A percentile compares a stretch with the other conserved stretches of the same genome.
phyloP scores from a whole-genome alignment of 1,284 basidiomycete species.

The Tilletia caries region DNA sequence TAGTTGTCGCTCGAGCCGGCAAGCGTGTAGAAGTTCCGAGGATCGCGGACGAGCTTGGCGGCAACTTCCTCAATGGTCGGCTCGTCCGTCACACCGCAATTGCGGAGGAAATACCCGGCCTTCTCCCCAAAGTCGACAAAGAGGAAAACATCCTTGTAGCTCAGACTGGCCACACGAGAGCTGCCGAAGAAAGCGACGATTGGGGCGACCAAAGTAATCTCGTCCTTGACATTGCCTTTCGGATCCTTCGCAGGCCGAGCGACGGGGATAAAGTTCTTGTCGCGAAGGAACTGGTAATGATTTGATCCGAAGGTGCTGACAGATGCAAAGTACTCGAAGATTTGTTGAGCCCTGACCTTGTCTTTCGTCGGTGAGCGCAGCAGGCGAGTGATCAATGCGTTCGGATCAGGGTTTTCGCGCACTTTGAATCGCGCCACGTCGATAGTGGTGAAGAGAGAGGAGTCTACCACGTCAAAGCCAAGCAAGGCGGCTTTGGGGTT shows the following conservation, averaged over 20 bases:
- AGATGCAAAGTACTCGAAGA: conserved; percentile 75
- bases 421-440: conserved; percentile 70
- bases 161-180: conserved; percentile 24
- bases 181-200: conserved; percentile 63
- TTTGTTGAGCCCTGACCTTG: conserved; percentile 62
- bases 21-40: conserved; percentile 67
- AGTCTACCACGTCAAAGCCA: conserved; percentile 70
- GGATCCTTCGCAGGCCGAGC: conserved; percentile 14
- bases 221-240: conserved; percentile 14
- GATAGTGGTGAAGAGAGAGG: conserved; percentile 61
- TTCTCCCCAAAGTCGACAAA: conserved; percentile 83
- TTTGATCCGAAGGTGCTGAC: conserved; percentile 34
- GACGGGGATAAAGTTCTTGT: conserved; percentile 42
- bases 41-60: conserved; percentile 54
- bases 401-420: conserved; percentile 68
- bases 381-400: conserved; percentile 66
- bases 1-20: conserved; percentile 67
- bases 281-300: conserved; percentile 30
- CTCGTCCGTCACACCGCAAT: conserved; percentile 81
- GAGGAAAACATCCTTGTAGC: conserved; percentile 62
- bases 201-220: conserved; percentile 35
- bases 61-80: conserved; percentile 76
- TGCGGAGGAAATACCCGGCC: conserved; percentile 75
- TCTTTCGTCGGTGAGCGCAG: conserved; percentile 65
- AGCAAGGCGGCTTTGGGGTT: conserved; percentile 69